Percentiles rank a stretch among this genome's conserved stretches.
phyloP scores from a whole-genome alignment of 106 monocot species.

The Alisma plantagoaquatica region DNA sequence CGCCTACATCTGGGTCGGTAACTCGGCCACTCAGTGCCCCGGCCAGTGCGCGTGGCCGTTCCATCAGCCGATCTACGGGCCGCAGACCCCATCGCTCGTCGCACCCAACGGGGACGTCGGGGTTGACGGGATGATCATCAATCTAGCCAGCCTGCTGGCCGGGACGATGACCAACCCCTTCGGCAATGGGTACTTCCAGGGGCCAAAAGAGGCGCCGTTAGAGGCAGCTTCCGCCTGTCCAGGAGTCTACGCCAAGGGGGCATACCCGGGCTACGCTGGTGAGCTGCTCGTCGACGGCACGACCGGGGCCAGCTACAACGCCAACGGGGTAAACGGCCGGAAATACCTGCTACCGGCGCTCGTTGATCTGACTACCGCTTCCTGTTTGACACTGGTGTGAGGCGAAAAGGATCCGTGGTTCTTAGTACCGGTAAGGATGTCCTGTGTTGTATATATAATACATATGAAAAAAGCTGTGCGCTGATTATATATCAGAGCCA shows the following conservation, averaged over 20 bases:
- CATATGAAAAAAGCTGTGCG: no score
- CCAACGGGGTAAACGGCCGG: slow-evolving; percentile 41
- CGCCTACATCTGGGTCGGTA: slow-evolving; percentile 78
- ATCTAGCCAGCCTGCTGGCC: slow-evolving; percentile 44
- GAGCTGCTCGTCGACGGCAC: slow-evolving; percentile 43
- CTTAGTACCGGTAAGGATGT: no score
- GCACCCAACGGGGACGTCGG: no score
- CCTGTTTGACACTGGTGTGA: slow-evolving; percentile 50
- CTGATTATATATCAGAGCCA: no score
- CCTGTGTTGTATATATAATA: no score
- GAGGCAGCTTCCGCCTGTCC: slow-evolving; percentile 70
- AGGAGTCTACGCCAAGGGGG: slow-evolving; percentile 53
- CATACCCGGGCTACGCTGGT: slow-evolving; percentile 72
- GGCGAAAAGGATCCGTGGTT: no score
- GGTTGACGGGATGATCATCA: slow-evolving; percentile 78
- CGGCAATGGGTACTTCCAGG: slow-evolving; percentile 56
- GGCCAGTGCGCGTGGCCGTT: slow-evolving; percentile 94
- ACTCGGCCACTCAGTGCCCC: slow-evolving; percentile 70
- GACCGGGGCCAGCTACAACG: slow-evolving; percentile 68
- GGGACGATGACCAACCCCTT: slow-evolving; percentile 73
- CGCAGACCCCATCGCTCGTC: slow-evolving; percentile 42
- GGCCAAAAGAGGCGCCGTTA: slow-evolving; percentile 49
- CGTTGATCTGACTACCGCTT: slow-evolving; percentile 41
- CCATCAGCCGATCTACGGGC: slow-evolving; percentile 77
- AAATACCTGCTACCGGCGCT: slow-evolving; percentile 54